These are phyloP conservation scores for Teunomyces barrocoloradensis DNA, from an alignment of 805 yeast genomes.

Conservation along the genomic window DNA sequence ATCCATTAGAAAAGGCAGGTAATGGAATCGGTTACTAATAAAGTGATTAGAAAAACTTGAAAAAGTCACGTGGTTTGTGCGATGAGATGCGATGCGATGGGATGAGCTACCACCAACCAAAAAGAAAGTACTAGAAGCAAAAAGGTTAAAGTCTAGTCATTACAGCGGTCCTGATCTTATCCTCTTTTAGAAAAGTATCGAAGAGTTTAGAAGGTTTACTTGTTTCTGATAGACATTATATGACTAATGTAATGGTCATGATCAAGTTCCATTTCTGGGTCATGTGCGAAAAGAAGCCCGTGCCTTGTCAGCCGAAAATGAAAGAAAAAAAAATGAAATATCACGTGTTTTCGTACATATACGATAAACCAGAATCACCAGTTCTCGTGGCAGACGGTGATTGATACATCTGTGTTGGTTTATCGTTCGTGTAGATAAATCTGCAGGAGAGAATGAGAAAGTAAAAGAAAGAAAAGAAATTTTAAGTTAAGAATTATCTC, in stretches of 20 bases:
- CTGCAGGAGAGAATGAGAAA: too few relatives aligned
- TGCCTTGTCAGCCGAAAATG: not conserved
- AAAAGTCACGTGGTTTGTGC: constrained; percentile 7
- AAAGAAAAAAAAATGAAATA: not conserved
- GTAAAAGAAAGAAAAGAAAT: too few relatives aligned
- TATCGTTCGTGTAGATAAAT: too few relatives aligned
- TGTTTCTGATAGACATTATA: too few relatives aligned
- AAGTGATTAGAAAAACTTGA: not conserved
- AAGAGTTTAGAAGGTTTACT: not conserved
- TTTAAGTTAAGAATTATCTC: too few relatives aligned
- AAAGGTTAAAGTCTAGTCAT: too few relatives aligned
- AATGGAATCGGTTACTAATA: not conserved
- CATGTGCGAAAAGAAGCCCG: not conserved
- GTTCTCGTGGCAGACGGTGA: too few relatives aligned
- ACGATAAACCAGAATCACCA: too few relatives aligned
- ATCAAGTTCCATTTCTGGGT: not conserved
- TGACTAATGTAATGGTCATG: too few relatives aligned
- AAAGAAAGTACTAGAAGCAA: not conserved
- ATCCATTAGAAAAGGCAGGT: constrained; percentile 5
- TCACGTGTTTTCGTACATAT: not conserved
- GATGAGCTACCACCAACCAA: not conserved
- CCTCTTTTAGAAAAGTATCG: too few relatives aligned
- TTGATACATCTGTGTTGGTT: too few relatives aligned
- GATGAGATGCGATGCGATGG: not conserved
- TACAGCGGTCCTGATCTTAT: not conserved